A percentile compares a stretch with the other conserved stretches of the same genome.
phyloP scores from a whole-genome alignment of 192 early-diverging fungal species.

The Coemansia sp. region DNA sequence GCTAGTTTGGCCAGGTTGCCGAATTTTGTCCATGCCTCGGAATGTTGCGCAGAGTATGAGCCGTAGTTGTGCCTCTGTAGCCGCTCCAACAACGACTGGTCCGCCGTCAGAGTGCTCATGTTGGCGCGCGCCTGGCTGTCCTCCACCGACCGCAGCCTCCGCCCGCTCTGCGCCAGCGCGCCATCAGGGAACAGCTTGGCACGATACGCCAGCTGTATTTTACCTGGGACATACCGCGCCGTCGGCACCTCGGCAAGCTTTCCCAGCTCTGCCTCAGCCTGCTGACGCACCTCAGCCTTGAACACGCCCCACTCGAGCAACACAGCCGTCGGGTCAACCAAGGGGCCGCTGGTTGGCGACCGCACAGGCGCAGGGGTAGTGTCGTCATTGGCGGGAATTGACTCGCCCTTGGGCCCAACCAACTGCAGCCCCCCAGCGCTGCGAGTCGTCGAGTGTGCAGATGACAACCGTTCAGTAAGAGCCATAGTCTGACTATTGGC shows the following conservation, averaged over 20 bases:
- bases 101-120: neutral
- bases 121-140: constrained; percentile 6
- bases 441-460: neutral
- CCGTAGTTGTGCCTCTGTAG: neutral
- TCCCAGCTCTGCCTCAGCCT: constrained; percentile 2
- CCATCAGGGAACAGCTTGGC: constrained; percentile 27
- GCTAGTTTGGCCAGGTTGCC: constrained; percentile 34
- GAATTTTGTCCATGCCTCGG: constrained; percentile 17
- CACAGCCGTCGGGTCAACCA: constrained; percentile 17
- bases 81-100: neutral
- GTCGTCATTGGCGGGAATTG: neutral
- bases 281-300: constrained; percentile 25
- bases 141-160: constrained; percentile 39
- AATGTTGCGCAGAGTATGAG: neutral
- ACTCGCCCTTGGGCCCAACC: neutral
- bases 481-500: constrained; percentile 13
- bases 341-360: constrained; percentile 8
- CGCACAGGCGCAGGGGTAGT: neutral
- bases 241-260: neutral
- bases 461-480: constrained; percentile 22
- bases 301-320: constrained; percentile 35
- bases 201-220: constrained; percentile 39
- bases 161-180: constrained; percentile 33
- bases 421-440: neutral
- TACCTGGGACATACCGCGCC: constrained; percentile 17